phyloP scores from a whole-genome alignment of 139 green algal genomes.

The Picocystis salinarum region DNA sequence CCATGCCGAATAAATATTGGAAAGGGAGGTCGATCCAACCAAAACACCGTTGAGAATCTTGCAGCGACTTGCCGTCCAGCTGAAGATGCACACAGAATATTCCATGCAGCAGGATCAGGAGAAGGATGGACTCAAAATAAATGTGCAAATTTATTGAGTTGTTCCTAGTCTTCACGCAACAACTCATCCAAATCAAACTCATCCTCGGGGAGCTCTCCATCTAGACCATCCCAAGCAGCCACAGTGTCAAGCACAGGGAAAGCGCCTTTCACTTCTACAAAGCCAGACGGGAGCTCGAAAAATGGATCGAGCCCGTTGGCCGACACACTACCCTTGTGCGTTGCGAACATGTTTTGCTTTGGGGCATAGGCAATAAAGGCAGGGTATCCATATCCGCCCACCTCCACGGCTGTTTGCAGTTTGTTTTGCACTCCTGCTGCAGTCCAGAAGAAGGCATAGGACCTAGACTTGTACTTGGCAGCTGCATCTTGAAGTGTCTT shows the following conservation, averaged over 20 bases:
- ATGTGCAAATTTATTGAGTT: too few species aligned
- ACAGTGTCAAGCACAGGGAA: conserved; percentile 10
- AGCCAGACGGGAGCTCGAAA: conserved; percentile 8
- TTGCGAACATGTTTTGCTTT: conserved; percentile 20
- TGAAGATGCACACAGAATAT: too few species aligned
- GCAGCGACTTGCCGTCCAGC: too few species aligned
- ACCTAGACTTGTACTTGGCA: conserved; percentile 42
- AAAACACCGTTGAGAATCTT: too few species aligned
- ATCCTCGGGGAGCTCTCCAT: conserved; percentile 41
- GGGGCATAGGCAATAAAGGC: conserved; percentile 52
- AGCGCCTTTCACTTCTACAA: conserved; percentile 5
- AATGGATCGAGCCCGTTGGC: conserved; percentile 2
- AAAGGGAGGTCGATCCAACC: too few species aligned
- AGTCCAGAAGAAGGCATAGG: conserved; percentile 60
- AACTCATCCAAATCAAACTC: conserved; percentile 77
- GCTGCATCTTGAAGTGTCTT: conserved; percentile 36
- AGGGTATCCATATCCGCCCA: conserved; percentile 66
- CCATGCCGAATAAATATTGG: too few species aligned
- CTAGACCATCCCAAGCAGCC: conserved; percentile 56
- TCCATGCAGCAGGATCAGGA: too few species aligned
- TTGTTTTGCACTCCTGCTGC: conserved; percentile 36
- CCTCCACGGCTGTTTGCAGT: conserved; percentile 53
- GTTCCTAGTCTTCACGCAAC: too few species aligned
- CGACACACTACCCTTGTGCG: conserved; percentile 10
- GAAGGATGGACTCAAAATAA: too few species aligned